These are phyloP conservation scores for Euphorbia peplus DNA, from an alignment of 345 rosid species.

Conservation along the genomic window DNA sequence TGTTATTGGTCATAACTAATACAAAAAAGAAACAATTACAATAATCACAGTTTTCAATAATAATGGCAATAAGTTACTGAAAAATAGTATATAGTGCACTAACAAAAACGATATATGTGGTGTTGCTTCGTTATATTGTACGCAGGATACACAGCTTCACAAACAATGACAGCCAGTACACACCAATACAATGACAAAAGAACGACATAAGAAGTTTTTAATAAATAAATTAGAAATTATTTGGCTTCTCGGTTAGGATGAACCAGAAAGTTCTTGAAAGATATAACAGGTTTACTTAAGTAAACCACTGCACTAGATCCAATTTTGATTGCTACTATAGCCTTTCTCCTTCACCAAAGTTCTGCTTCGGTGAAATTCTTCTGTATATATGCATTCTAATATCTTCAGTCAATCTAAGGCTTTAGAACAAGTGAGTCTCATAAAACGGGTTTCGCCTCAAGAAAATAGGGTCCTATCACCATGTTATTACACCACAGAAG, in stretches of 20 bases:
- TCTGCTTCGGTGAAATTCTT: background rate
- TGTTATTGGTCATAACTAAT: background rate
- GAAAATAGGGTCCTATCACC: background rate
- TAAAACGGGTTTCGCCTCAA: background rate
- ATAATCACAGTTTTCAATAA: background rate
- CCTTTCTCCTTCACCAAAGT: constrained; percentile 1
- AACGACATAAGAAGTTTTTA: background rate
- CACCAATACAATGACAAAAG: background rate
- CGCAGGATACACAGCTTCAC: background rate
- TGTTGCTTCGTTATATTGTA: background rate
- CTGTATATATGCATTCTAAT: background rate
- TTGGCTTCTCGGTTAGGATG: background rate
- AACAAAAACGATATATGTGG: background rate
- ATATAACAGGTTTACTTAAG: background rate
- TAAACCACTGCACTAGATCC: background rate
- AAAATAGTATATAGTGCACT: background rate
- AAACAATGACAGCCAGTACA: background rate
- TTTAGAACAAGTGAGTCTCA: background rate
- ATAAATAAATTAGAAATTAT: background rate
- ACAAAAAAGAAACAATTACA: background rate
- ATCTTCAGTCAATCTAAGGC: background rate
- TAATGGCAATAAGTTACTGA: background rate
- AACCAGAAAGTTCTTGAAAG: background rate
- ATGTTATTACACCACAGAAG: background rate
- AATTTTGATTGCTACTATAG: background rate